Evolutionary conservation across 805 yeast genomes (phyloP).

Genomic region (Hanseniaspora occidentalis): DNA sequence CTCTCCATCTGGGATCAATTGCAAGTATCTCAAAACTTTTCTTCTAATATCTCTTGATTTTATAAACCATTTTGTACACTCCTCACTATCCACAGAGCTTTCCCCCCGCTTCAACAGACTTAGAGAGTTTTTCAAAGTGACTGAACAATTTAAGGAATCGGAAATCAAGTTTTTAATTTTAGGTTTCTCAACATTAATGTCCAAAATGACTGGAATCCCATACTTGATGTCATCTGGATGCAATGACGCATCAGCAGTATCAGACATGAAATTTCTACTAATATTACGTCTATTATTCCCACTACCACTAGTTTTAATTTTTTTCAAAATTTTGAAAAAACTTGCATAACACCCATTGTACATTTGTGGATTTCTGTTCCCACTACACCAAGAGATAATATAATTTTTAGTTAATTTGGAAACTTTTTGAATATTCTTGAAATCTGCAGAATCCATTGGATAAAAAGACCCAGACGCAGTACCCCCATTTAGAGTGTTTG

Average conservation of each 20-base stretch:
- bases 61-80: conserved; percentile 55
- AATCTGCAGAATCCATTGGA: conserved; percentile 26
- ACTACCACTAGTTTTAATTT: conserved; percentile 7
- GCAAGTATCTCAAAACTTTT: conserved; percentile 68
- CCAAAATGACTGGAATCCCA: conserved; percentile 49
- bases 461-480: conserved; percentile 4
- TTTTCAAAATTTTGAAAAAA: conserved; percentile 29
- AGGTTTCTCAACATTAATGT: conserved; percentile 60
- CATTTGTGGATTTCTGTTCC: conserved; percentile 17
- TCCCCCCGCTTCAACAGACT: conserved; percentile 32
- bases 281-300: neutral
- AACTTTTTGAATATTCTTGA: conserved; percentile 29
- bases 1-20: conserved; percentile 73
- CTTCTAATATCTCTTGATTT: conserved; percentile 66
- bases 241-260: conserved; percentile 35
- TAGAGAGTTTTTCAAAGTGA: conserved; percentile 52
- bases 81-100: conserved; percentile 50
- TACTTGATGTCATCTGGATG: conserved; percentile 25
- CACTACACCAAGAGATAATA: neutral
- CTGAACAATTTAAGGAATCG: conserved; percentile 62
- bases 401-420: conserved; percentile 31
- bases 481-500: neutral
- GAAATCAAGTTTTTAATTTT: conserved; percentile 57
- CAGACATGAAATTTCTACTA: conserved; percentile 33
- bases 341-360: conserved; percentile 16